Evolutionary conservation across 208 protist species (phyloP).

Genomic region (Wallacemonas sp.): DNA sequence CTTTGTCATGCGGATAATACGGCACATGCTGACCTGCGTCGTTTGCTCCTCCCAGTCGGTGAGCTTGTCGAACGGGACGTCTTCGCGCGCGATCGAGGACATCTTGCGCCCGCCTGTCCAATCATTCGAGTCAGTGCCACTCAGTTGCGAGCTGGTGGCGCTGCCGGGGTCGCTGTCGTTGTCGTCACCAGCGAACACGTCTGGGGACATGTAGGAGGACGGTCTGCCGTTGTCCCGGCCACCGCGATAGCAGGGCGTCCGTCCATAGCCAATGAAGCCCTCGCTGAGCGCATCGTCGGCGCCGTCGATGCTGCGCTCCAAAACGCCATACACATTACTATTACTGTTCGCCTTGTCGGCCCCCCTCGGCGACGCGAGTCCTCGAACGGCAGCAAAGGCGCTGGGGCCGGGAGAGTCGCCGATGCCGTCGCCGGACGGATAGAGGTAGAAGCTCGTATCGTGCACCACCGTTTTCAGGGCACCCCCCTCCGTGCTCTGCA

Average conservation of each 20-base stretch:
- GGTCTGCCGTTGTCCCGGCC: background rate
- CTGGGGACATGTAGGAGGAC: too few species aligned
- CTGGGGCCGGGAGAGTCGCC: background rate
- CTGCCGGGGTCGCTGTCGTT: background rate
- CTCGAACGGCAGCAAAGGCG: background rate
- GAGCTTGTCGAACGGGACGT: conserved; percentile 22
- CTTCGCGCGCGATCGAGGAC: background rate
- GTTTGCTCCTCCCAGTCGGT: conserved; percentile 20
- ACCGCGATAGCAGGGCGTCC: background rate
- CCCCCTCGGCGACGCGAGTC: too few species aligned
- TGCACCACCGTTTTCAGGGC: conserved; percentile 23
- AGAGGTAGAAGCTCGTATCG: conserved; percentile 47
- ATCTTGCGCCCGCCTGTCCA: background rate
- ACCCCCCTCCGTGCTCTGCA: conserved; percentile 15
- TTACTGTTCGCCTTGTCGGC: too few species aligned
- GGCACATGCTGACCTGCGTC: conserved; percentile 22
- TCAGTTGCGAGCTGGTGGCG: background rate
- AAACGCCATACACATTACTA: background rate
- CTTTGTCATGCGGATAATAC: conserved; percentile 15
- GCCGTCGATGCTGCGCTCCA: background rate
- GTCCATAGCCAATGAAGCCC: conserved; percentile 2
- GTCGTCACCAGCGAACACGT: background rate
- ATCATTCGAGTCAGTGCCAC: background rate
- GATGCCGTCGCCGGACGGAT: background rate
- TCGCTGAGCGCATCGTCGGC: background rate